Evolutionary conservation across 2,329 filamentous ascomycete genomes (phyloP).

Genomic region (Scedosporium dehoogii): DNA sequence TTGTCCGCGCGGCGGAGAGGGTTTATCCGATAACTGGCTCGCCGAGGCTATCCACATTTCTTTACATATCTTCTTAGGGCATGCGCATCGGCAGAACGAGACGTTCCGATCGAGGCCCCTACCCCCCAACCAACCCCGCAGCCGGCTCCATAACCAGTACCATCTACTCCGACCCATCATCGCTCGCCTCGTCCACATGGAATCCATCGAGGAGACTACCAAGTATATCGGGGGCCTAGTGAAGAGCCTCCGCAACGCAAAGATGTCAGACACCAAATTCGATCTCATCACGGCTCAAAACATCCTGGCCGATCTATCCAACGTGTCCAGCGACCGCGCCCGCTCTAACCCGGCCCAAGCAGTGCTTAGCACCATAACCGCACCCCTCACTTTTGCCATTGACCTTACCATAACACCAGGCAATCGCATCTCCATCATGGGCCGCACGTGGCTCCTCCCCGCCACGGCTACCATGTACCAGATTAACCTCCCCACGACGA

Average conservation of each 20-base stretch:
- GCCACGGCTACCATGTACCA: conserved; percentile 35
- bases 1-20: conserved; percentile 19
- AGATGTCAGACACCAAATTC: conserved; percentile 31
- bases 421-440: conserved; percentile 30
- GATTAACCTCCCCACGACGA: conserved; percentile 23
- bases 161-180: conserved; percentile 43
- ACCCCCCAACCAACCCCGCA: conserved; percentile 26
- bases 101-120: conserved; percentile 53
- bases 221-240: conserved; percentile 33
- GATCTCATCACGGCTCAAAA: conserved; percentile 28
- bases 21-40: conserved; percentile 33
- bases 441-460: conserved; percentile 32
- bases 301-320: conserved; percentile 17
- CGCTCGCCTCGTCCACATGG: conserved; percentile 34
- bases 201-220: conserved; percentile 27
- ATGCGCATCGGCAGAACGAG: conserved; percentile 70
- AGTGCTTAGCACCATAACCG: conserved; percentile 14
- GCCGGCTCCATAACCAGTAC: conserved; percentile 31
- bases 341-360: conserved; percentile 28
- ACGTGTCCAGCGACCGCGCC: conserved; percentile 26
- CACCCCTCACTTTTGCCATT: conserved; percentile 22
- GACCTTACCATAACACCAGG: conserved; percentile 35
- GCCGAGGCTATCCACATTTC: conserved; percentile 58
- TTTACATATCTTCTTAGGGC: conserved; percentile 66
- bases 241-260: conserved; percentile 33